Evolutionary conservation across 2,329 filamentous ascomycete genomes (phyloP), one percentile per base, ranked within the genome.

Genomic region (Epichloe gansuensis): DNA sequence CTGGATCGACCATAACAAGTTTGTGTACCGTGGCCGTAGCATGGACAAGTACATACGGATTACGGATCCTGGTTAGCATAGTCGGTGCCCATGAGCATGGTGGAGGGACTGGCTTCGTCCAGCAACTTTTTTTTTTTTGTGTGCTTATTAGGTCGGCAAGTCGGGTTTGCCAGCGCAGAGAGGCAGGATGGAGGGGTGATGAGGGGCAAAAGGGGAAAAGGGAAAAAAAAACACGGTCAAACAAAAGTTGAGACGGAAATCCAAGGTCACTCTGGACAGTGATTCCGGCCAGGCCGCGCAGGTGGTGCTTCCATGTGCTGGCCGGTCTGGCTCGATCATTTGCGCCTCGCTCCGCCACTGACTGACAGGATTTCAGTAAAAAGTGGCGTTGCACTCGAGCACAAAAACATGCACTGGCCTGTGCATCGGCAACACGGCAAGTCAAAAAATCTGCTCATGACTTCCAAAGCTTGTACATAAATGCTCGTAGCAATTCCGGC

Each of bases 201-300:
- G 17, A 21, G 31, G 31, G 31, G 31, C 31, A 11, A 27, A 7
- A 27, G 27, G 27, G 4, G 2, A 1, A 27, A 21, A 17, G 17
- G 17, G 17, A 21, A 21, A 21, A 21, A 21, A 27, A 27, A 8
- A 27, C 27, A 27, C 13, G n/a, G 25, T 21, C 27, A 48, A 39
- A 25, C 6, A 34, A 5, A 39, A 39, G 5, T 15, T 38, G 47
- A 25, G n/a, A 35, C n/a, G 13, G 36, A 38, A 38, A 38, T 4
- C 5, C 41, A 34, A 13, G 23, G 23, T 45, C 5, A 31, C 34
- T 41, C 25, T 17, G 8, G 23, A 52, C 51, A n/a, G 21, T 40
- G 21, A 39, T 52, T 49, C 46, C 51, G 51, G 46, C 50, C 50
- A 44, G 50, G 39, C 45, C 50, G 21, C 21, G 4, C 17, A 31